A percentile compares a stretch with the other conserved stretches of the same genome.
These are phyloP conservation scores for Logfia minima DNA, from an alignment of 129 eudicot species.

Conservation along the genomic window DNA sequence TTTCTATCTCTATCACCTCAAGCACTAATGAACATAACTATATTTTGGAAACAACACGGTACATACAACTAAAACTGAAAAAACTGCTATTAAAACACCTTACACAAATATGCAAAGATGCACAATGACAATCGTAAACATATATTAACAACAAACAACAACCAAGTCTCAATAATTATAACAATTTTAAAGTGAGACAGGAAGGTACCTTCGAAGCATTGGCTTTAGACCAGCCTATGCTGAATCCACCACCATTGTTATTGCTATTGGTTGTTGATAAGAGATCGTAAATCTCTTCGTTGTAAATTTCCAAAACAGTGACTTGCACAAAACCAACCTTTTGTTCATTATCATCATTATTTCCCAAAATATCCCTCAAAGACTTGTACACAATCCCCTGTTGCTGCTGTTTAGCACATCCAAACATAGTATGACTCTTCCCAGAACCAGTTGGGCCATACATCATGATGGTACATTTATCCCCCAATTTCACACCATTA, in stretches of 20 bases:
- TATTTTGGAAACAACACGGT: neutral
- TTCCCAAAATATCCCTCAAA: conserved; percentile 73
- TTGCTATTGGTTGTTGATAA: conserved; percentile 52
- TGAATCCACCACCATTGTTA: conserved; percentile 48
- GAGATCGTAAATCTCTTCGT: conserved; percentile 92
- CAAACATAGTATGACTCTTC: conserved; percentile 94
- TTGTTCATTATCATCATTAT: conserved; percentile 41
- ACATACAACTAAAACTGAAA: no score
- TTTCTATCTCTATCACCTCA: neutral
- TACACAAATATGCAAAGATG: neutral
- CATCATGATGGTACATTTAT: conserved; percentile 91
- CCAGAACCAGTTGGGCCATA: conserved; percentile 99
- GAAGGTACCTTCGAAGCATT: conserved; percentile 71
- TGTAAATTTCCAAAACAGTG: conserved; percentile 83
- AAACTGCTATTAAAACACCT: no score
- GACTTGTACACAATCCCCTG: conserved; percentile 89
- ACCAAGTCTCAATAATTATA: neutral
- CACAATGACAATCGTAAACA: neutral
- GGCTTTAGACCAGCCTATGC: conserved; percentile 63
- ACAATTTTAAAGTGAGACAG: neutral
- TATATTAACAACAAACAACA: neutral
- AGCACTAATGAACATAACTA: neutral
- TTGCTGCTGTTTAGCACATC: conserved; percentile 62
- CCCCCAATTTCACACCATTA: conserved; percentile 82
- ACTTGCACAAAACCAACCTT: conserved; percentile 76